These are phyloP conservation scores for Bjerkandera adusta DNA, from an alignment of 1,284 basidiomycete species.

Conservation along the genomic window DNA sequence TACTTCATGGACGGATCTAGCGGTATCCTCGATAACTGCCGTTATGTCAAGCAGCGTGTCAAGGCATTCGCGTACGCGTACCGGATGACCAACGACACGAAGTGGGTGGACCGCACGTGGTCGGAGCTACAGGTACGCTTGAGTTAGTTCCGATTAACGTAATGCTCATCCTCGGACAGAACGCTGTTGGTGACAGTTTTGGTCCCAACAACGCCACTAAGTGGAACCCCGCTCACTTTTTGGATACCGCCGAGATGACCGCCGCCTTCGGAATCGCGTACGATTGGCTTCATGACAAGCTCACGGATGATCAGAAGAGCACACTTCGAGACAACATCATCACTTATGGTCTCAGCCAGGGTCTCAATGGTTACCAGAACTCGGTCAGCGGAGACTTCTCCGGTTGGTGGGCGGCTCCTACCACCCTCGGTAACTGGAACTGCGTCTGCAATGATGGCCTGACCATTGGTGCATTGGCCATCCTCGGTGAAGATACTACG, in stretches of 20 bases:
- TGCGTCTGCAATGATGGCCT: constrained; percentile 95
- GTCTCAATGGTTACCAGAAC: constrained; percentile 49
- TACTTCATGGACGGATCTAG: constrained; percentile 83
- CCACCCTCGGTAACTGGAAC: constrained; percentile 89
- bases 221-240: constrained; percentile 92
- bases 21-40: constrained; percentile 91
- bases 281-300: constrained; percentile 92
- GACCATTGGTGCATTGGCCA: constrained; percentile 87
- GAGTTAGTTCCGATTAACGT: constrained; percentile 24
- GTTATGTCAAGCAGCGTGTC: constrained; percentile 86
- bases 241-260: constrained; percentile 90
- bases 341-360: constrained; percentile 73
- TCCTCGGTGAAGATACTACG: constrained; percentile 82
- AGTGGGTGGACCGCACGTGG: constrained; percentile 86
- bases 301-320: constrained; percentile 72
- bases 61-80: constrained; percentile 95
- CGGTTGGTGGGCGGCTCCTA: constrained; percentile 59
- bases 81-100: constrained; percentile 87
- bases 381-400: constrained; percentile 35
- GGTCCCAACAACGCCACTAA: constrained; percentile 54
- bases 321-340: constrained; percentile 77
- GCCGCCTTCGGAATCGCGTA: constrained; percentile 90
- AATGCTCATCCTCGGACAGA: constrained; percentile 37
- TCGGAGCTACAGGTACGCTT: constrained; percentile 70
- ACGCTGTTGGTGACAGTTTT: constrained; percentile 72